Conservation (phyloP, 495 filamentous ascomycete species). For the Cudoniella acicularis region DNA sequence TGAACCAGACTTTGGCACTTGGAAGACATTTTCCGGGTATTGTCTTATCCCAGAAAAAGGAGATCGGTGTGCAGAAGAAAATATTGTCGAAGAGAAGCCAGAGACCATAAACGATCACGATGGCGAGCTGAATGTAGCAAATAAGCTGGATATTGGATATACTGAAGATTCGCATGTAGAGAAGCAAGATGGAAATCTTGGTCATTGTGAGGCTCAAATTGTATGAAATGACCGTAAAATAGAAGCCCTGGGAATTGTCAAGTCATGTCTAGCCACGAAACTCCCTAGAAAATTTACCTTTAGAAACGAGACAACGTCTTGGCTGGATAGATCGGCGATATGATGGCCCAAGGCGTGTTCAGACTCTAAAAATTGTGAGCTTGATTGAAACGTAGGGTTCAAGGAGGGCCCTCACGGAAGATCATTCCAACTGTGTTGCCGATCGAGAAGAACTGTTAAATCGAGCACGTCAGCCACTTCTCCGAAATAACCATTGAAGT, state of each 20-base stretch:
- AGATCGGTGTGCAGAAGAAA: slow-evolving; percentile 21
- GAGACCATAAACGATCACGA: not conserved
- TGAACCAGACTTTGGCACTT: slow-evolving; percentile 22
- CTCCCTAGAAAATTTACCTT: not conserved
- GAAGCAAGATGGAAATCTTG: slow-evolving; percentile 17
- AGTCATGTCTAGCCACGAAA: too few relatives aligned
- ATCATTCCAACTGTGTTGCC: slow-evolving; percentile 5
- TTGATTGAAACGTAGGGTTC: too few relatives aligned
- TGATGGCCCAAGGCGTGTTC: not conserved
- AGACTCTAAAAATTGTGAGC: not conserved
- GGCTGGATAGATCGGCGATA: not conserved
- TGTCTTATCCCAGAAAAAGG: slow-evolving; percentile 26
- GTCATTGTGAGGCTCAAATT: not conserved
- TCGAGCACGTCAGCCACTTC: not conserved
- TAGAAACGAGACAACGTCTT: not conserved
- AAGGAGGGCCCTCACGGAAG: too few relatives aligned
- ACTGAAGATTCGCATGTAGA: slow-evolving; percentile 2
- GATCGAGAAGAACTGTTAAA: not conserved
- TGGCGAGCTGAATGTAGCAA: slow-evolving; percentile 2
- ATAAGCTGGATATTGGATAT: not conserved
- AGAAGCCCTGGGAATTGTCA: not conserved
- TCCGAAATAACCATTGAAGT: too few relatives aligned
- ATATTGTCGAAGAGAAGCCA: not conserved
- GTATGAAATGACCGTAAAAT: not conserved
- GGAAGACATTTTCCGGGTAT: slow-evolving; percentile 17